Conservation (phyloP, 352 stramenopile genomes). For the Pythium oligandrum region DNA sequence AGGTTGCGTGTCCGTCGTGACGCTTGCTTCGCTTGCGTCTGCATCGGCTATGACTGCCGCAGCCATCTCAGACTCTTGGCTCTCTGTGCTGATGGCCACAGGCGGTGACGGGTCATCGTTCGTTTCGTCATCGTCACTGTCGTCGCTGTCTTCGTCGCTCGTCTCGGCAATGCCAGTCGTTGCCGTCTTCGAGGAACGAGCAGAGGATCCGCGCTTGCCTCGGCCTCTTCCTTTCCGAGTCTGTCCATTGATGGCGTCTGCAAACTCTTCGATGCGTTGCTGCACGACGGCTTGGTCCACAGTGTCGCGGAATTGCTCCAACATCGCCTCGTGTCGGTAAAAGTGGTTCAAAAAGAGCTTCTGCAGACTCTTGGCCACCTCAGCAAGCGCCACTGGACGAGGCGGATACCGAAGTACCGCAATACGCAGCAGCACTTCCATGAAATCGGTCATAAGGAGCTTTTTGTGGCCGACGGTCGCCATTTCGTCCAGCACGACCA, state of each 20-base stretch:
- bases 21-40: too few species aligned
- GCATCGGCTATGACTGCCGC: too few species aligned
- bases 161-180: too few species aligned
- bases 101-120: too few species aligned
- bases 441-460: constrained; percentile 71
- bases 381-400: constrained; percentile 22
- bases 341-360: constrained; percentile 64
- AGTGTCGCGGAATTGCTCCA: constrained; percentile 50
- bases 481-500: constrained; percentile 76
- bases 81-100: too few species aligned
- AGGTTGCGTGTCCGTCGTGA: too few species aligned
- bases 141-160: too few species aligned
- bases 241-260: constrained; percentile 36
- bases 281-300: constrained; percentile 56
- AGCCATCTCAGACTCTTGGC: too few species aligned
- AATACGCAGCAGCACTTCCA: constrained; percentile 67
- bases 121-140: too few species aligned
- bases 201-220: too few species aligned
- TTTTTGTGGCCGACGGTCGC: constrained; percentile 64
- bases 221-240: too few species aligned
- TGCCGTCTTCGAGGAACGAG: too few species aligned
- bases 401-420: constrained; percentile 56
- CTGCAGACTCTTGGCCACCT: constrained; percentile 51
- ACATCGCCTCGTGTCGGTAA: constrained; percentile 51
- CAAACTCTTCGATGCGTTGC: constrained; percentile 57